Evolutionary conservation across 768 basidiomycete species (phyloP).

Genomic region (Leccinum pellstonianum): DNA sequence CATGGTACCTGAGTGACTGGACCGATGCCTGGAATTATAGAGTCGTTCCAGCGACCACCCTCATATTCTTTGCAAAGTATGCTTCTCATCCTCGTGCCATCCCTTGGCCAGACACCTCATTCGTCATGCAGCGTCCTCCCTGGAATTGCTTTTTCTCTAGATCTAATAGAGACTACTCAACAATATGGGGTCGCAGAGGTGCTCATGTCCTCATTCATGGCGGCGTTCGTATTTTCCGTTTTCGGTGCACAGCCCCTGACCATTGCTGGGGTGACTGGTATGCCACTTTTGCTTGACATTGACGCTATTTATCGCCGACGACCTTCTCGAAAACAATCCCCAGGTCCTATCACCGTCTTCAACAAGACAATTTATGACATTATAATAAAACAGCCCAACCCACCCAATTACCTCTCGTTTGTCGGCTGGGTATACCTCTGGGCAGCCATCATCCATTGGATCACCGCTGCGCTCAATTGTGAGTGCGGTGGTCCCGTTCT

Average conservation of each 20-base stretch:
- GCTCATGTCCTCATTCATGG: conserved; percentile 81
- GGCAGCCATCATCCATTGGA: conserved; percentile 84
- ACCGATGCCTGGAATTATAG: conserved; percentile 90
- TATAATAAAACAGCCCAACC: conserved; percentile 49
- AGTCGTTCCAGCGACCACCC: conserved; percentile 80
- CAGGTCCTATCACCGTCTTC: conserved; percentile 89
- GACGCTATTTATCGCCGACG: not conserved
- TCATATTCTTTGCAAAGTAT: conserved; percentile 85
- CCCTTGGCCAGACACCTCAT: not conserved
- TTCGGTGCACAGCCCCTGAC: conserved; percentile 90
- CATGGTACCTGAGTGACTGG: conserved; percentile 89
- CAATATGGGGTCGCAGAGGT: conserved; percentile 91
- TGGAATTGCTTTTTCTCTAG: conserved; percentile 88
- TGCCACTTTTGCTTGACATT: conserved; percentile 4
- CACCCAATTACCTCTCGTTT: conserved; percentile 80
- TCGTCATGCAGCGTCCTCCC: conserved; percentile 65
- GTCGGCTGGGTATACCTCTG: conserved; percentile 92
- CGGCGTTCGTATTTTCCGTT: conserved; percentile 82
- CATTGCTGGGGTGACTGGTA: conserved; percentile 88
- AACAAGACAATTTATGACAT: conserved; percentile 89
- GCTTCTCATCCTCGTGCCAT: conserved; percentile 21
- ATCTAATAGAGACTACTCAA: conserved; percentile 86
- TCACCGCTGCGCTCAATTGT: conserved; percentile 80
- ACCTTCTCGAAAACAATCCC: not conserved
- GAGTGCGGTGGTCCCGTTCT: conserved; percentile 17